A percentile compares a stretch with the other conserved stretches of the same genome.
phyloP scores from a whole-genome alignment of 768 basidiomycete genomes.

The Roridomyces roridus region DNA sequence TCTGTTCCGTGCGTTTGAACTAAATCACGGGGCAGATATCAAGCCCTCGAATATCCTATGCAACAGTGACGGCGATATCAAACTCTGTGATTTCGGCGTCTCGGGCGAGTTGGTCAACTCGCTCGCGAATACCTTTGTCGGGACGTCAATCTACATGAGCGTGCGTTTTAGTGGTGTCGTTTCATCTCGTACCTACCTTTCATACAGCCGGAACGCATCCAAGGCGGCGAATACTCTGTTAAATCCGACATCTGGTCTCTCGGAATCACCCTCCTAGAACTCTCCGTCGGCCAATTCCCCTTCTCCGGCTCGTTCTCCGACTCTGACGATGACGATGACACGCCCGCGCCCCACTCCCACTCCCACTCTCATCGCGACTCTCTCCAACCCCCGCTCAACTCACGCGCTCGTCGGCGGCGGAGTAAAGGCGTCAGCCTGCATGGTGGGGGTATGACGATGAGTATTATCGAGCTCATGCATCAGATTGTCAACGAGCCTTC shows the following conservation, averaged over 20 bases:
- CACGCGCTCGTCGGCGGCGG: conserved; percentile 51
- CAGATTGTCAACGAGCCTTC: conserved; percentile 99
- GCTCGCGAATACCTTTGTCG: conserved; percentile 98
- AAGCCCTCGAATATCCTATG: conserved; percentile 98
- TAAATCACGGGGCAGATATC: conserved; percentile 68
- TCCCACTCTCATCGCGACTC: conserved; percentile 54
- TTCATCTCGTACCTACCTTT: conserved; percentile 8
- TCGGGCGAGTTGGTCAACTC: conserved; percentile 99
- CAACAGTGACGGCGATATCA: conserved; percentile 95
- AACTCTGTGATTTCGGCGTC: conserved; percentile 99
- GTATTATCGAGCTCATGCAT: conserved; percentile 93
- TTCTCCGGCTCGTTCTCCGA: conserved; percentile 84
- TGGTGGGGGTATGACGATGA: conserved; percentile 97
- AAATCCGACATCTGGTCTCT: conserved; percentile 99
- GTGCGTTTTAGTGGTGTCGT: conserved; percentile 55
- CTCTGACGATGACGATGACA: conserved; percentile 65
- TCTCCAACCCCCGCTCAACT: conserved; percentile 7
- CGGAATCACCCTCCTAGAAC: conserved; percentile 95
- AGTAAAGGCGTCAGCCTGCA: conserved; percentile 92
- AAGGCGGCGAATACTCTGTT: conserved; percentile 97
- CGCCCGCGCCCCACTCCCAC: conserved; percentile 54
- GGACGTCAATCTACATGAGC: conserved; percentile 99
- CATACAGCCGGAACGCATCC: conserved; percentile 94
- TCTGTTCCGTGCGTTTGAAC: conserved; percentile 27
- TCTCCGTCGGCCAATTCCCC: conserved; percentile 97